Evolutionary conservation across 768 basidiomycete genomes (phyloP).

Genomic region (Hericium erinaceus): DNA sequence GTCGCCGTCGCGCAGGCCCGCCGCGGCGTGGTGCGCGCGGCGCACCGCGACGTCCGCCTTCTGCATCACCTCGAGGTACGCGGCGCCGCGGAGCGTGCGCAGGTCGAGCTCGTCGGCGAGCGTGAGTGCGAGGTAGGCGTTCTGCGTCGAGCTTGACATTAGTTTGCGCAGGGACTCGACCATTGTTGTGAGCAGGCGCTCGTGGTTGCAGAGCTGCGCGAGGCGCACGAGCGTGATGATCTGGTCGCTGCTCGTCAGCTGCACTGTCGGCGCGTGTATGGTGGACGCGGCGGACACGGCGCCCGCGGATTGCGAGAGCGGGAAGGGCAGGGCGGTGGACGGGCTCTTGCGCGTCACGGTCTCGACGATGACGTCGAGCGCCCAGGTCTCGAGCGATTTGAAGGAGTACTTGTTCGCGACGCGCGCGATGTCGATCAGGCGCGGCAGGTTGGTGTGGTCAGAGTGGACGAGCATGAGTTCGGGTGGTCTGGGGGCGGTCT

Average conservation of each 20-base stretch:
- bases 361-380: conserved; percentile 63
- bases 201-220: conserved; percentile 59
- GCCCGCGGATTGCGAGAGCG: conserved; percentile 19
- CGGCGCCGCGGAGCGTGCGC: conserved; percentile 47
- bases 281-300: conserved; percentile 21
- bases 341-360: conserved; percentile 52
- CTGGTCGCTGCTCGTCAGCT: conserved; percentile 13
- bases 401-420: conserved; percentile 69
- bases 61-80: conserved; percentile 70
- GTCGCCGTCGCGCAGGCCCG: conserved; percentile 11
- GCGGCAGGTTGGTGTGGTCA: conserved; percentile 39
- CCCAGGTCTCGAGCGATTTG: conserved; percentile 67
- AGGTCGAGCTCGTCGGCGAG: conserved; percentile 65
- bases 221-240: conserved; percentile 39
- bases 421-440: conserved; percentile 52
- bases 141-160: conserved; percentile 53
- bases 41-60: conserved; percentile 35
- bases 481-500: conserved; percentile 39
- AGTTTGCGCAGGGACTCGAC: conserved; percentile 47
- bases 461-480: conserved; percentile 44
- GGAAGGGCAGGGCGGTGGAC: conserved; percentile 37
- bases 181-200: conserved; percentile 51
- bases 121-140: conserved; percentile 65
- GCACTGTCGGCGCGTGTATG: conserved; percentile 2
- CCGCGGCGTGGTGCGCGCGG: conserved; percentile 9